Evolutionary conservation across 176 grass and related monocot species (phyloP), one percentile per base, ranked within the genome.

Genomic region (Raddia distichophylla): DNA sequence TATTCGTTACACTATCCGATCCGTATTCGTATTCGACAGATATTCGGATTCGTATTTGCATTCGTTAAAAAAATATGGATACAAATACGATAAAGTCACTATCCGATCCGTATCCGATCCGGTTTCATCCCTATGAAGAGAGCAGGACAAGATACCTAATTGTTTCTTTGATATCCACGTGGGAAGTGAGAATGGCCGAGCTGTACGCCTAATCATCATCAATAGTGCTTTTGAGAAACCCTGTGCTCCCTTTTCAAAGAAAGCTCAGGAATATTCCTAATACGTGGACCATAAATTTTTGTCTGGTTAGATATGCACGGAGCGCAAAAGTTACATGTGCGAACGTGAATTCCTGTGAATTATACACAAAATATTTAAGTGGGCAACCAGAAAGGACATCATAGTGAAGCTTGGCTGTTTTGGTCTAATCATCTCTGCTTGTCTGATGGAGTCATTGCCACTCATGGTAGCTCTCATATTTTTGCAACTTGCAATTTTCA

Each of bases 381-480:
- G 34, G 76, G 73, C 71, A 59, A n/a, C 45, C 40, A 55, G 32
- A 18, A 35, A 69, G 85, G 64, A 20, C 59, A 61, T 9, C 65
- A 77, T 77, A 87, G 40, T 48, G 15, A 86, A 77, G 20, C 48
- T 15, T 35, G 34, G 35, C 34, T 74, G 1, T 42, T 87, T 67
- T 32, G 33, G 19, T 33, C 32, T 76, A 56, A 64, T 63, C 85
- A 62, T 60, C 27, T 69, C 44, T 56, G 8, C 60, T 69, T 52
- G 45, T 77, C 32, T 13, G 32, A 77, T 82, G 64, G 70, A 35
- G 85, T 71, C 64, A 87, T n/a, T 63, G 48, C 78, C 65, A 64
- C 85, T 87, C 62, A 75, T 82, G 20, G 20, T 43, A 82, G 64
- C 35, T 32, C 35, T 71, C 48, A 19, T 47, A 76, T 71, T 50